phyloP scores from a whole-genome alignment of 2,329 filamentous ascomycete genomes.

The Dothistroma septosporum region DNA sequence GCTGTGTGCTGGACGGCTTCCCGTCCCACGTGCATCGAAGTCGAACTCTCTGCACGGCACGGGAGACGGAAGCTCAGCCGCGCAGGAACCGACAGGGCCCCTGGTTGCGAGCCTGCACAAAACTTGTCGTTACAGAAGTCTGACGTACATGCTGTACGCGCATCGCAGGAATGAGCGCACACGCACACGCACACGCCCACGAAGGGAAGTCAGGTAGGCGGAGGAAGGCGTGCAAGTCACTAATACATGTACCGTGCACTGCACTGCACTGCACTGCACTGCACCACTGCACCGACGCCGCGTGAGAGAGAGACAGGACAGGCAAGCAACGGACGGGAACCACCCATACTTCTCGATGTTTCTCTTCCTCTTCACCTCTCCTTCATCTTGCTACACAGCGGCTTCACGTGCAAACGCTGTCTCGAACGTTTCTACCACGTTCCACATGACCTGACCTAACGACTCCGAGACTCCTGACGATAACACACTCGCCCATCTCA shows the following conservation, averaged over 20 bases:
- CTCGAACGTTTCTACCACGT: conserved; percentile 1
- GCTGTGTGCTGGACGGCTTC: background rate
- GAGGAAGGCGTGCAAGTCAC: background rate
- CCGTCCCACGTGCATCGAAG: too few species aligned
- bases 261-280: background rate
- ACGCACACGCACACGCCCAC: background rate
- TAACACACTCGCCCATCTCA: background rate
- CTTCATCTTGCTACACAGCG: background rate
- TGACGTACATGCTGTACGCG: background rate
- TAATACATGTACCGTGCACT: too few species aligned
- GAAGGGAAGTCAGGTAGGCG: background rate
- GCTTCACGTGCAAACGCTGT: conserved; percentile 10
- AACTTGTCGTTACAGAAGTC: background rate
- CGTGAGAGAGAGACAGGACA: background rate
- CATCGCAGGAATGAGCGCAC: background rate
- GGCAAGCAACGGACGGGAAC: too few species aligned
- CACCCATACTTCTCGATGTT: background rate
- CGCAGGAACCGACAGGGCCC: background rate
- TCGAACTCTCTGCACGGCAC: background rate
- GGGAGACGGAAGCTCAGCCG: background rate
- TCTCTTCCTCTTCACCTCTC: background rate
- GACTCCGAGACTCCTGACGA: background rate
- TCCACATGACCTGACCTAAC: background rate
- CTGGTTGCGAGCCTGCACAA: background rate
- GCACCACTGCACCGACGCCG: too few species aligned